Conservation (phyloP, 495 filamentous ascomycete genomes). For the Xylaria longipes region DNA sequence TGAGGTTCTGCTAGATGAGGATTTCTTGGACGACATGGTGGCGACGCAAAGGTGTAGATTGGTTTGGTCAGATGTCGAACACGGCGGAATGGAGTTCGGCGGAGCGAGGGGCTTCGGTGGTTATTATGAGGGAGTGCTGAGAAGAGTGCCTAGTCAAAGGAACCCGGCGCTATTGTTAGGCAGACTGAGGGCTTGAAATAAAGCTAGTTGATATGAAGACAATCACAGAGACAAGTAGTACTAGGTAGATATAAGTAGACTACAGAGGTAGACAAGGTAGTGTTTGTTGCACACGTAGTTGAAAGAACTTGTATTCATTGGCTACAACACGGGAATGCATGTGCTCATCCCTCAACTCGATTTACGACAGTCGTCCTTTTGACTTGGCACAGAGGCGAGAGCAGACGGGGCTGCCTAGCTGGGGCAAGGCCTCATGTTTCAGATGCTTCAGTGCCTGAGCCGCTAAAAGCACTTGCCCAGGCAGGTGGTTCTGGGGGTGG, state of each 20-base stretch:
- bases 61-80: not conserved
- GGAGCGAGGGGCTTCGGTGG: not conserved
- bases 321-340: not conserved
- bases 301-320: not conserved
- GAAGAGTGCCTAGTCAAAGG: not conserved
- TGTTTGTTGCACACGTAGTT: not conserved
- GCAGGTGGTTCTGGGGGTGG: not conserved
- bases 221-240: not conserved
- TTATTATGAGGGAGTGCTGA: not conserved
- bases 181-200: not conserved
- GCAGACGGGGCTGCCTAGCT: conserved; percentile 16
- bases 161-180: conserved; percentile 5
- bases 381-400: conserved; percentile 7
- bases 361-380: not conserved
- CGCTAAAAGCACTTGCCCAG: not conserved
- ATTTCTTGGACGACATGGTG: conserved; percentile 50
- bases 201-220: not conserved
- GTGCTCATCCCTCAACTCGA: not conserved
- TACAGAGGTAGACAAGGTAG: not conserved
- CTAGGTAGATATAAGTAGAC: not conserved
- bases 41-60: not conserved
- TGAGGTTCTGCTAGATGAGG: conserved; percentile 40
- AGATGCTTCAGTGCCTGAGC: conserved; percentile 7
- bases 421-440: conserved; percentile 13
- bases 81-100: not conserved